These are phyloP conservation scores for Mollisiaceae sp. DNA, from an alignment of 2,329 filamentous ascomycete species.

Conservation along the genomic window DNA sequence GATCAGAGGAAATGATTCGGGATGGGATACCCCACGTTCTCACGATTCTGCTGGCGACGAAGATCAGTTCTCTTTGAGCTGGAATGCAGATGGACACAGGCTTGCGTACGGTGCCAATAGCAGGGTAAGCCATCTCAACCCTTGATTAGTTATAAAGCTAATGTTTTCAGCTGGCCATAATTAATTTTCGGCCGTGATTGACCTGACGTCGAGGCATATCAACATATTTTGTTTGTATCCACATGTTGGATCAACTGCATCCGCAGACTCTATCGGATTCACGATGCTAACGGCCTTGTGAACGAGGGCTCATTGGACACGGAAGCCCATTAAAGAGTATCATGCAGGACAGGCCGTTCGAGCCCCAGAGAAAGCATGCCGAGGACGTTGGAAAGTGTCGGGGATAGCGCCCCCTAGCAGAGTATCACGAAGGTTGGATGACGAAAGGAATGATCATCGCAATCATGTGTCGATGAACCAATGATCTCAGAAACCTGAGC, in stretches of 20 bases:
- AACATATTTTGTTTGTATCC: neutral
- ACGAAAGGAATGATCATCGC: neutral
- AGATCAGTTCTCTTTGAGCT: conserved; percentile 65
- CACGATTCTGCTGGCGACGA: conserved; percentile 57
- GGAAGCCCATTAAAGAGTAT: neutral
- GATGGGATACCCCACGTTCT: conserved; percentile 63
- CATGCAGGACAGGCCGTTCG: neutral
- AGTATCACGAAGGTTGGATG: conserved; percentile 4
- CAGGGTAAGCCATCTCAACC: conserved; percentile 52
- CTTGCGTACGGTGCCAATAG: conserved; percentile 68
- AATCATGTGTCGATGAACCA: neutral
- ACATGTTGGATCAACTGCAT: neutral
- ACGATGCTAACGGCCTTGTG: neutral
- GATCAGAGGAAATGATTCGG: conserved; percentile 59
- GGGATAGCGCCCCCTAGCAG: neutral
- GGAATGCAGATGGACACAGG: conserved; percentile 66
- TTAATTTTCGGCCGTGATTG: conserved; percentile 33
- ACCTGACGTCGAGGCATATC: neutral
- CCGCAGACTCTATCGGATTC: neutral
- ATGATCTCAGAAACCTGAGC: neutral
- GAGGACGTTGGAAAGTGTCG: neutral
- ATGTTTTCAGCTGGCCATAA: conserved; percentile 36
- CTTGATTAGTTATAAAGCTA: conserved; percentile 12
- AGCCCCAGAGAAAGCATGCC: neutral
- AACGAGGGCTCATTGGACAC: neutral